Conservation (phyloP, 768 basidiomycete genomes). For the Russula brevipes region DNA sequence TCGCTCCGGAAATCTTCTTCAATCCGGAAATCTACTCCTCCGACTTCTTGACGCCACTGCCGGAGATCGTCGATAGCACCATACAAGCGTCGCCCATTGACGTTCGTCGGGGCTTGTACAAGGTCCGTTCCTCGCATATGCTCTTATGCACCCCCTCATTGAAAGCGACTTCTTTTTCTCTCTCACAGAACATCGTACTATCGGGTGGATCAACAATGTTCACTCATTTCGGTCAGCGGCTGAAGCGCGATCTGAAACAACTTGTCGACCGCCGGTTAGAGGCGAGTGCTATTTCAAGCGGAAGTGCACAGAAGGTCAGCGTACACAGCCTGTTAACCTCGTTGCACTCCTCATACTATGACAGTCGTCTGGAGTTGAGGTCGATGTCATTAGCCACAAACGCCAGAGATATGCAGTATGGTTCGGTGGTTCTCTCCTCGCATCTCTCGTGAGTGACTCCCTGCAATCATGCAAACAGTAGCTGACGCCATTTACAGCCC, state of each 20-base stretch:
- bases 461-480: background rate
- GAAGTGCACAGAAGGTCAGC: conserved; percentile 67
- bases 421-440: conserved; percentile 95
- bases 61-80: conserved; percentile 92
- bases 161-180: background rate
- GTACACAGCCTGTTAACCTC: background rate
- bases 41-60: conserved; percentile 94
- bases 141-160: background rate
- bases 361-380: conserved; percentile 93
- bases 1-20: conserved; percentile 99
- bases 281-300: conserved; percentile 65
- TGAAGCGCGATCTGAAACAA: conserved; percentile 93
- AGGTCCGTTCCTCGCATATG: conserved; percentile 43
- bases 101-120: conserved; percentile 93
- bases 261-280: conserved; percentile 89
- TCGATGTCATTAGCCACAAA: conserved; percentile 98
- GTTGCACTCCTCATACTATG: background rate
- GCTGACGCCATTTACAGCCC: conserved; percentile 46
- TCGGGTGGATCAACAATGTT: conserved; percentile 99
- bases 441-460: conserved; percentile 67
- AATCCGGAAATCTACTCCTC: conserved; percentile 98
- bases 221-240: conserved; percentile 94
- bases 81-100: conserved; percentile 97
- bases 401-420: conserved; percentile 96
- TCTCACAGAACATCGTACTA: conserved; percentile 82